Conservation (phyloP, 2,329 filamentous ascomycete genomes). For the Fusarium begoniae region DNA sequence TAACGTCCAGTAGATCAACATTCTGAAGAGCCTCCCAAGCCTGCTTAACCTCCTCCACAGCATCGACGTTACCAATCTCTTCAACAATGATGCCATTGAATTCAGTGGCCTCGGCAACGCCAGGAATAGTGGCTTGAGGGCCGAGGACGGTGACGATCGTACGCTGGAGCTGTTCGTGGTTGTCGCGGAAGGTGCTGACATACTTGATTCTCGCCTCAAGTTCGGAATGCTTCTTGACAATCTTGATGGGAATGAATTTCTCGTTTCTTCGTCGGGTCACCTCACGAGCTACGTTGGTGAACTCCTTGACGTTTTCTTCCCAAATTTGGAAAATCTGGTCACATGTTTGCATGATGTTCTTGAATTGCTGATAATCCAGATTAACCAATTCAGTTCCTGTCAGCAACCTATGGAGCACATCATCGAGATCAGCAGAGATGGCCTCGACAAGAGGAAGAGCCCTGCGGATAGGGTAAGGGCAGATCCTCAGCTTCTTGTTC, state of each 20-base stretch:
- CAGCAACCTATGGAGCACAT: conserved; percentile 84
- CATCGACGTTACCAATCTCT: conserved; percentile 96
- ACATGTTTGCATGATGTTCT: conserved; percentile 82
- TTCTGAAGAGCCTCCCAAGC: conserved; percentile 95
- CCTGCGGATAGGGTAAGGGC: conserved; percentile 91
- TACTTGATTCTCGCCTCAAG: conserved; percentile 93
- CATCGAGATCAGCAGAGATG: conserved; percentile 92
- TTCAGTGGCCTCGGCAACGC: conserved; percentile 59
- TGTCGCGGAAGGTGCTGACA: conserved; percentile 92
- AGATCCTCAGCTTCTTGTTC: conserved; percentile 97
- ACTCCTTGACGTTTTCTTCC: conserved; percentile 97
- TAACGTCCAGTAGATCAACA: conserved; percentile 93
- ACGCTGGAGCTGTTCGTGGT: conserved; percentile 95
- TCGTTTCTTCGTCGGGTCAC: conserved; percentile 93
- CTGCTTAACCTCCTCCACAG: conserved; percentile 93
- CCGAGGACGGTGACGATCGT: conserved; percentile 98
- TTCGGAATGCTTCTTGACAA: conserved; percentile 85
- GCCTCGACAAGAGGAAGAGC: conserved; percentile 95
- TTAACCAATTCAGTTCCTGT: conserved; percentile 90
- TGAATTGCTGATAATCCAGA: conserved; percentile 90
- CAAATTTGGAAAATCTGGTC: conserved; percentile 89
- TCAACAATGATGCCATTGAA: conserved; percentile 79
- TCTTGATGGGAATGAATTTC: conserved; percentile 99
- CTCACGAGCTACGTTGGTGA: conserved; percentile 96
- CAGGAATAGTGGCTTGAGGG: conserved; percentile 69